phyloP scores from a whole-genome alignment of 2,329 filamentous ascomycete species.

The Tolypocladium ophioglossoides region DNA sequence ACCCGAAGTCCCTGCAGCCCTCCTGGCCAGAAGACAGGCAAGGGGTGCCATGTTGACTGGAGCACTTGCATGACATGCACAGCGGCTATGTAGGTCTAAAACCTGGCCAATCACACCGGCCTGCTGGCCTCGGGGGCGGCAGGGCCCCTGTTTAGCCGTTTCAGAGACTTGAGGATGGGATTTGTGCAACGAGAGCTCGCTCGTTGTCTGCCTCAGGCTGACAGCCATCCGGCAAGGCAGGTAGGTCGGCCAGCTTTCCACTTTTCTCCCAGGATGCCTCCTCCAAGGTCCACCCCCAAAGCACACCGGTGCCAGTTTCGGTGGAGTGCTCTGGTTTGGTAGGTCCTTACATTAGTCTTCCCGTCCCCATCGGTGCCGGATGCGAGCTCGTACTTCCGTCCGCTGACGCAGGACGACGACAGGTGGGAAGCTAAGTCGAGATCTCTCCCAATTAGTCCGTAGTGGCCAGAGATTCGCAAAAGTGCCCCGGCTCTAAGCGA shows the following conservation, averaged over 20 bases:
- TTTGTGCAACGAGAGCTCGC: not conserved
- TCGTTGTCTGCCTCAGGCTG: not conserved
- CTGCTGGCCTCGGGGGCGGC: constrained; percentile 5
- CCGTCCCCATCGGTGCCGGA: constrained; percentile 15
- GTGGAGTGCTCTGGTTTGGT: constrained; percentile 12
- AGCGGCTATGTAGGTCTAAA: constrained; percentile 30
- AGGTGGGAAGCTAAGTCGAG: not conserved
- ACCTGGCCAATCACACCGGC: constrained; percentile 19
- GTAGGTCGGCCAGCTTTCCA: not conserved
- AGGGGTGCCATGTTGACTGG: not conserved
- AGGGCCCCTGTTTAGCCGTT: constrained; percentile 18
- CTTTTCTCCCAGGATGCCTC: not conserved
- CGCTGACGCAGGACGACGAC: constrained; percentile 5
- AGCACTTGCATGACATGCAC: constrained; percentile 30
- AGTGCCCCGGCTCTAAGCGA: constrained; percentile 1
- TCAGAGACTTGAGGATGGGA: constrained; percentile 11
- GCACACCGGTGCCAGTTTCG: constrained; percentile 15
- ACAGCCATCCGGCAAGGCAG: constrained; percentile 1
- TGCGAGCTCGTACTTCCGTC: constrained; percentile 12
- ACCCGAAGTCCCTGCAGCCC: not conserved
- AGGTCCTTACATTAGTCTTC: constrained; percentile 23
- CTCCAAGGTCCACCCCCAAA: not conserved
- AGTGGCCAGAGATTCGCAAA: not conserved
- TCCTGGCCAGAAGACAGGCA: not conserved
- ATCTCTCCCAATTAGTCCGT: not conserved